Evolutionary conservation across 108 stramenopile species (phyloP), one percentile per base, ranked within the genome.

Genomic region (Skeletonema potamos): DNA sequence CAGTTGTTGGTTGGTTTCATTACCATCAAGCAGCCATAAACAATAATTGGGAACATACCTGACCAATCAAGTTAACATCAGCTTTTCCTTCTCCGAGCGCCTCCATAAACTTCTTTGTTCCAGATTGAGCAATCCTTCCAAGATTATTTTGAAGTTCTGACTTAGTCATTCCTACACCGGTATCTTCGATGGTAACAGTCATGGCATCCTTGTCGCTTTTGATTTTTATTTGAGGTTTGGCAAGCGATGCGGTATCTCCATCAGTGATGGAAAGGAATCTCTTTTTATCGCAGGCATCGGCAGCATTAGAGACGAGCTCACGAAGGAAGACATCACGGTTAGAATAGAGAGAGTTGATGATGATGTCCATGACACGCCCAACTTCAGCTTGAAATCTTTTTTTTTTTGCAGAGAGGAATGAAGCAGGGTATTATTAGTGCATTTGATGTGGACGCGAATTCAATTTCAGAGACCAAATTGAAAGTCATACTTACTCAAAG

Each of bases 211-310:
- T 63, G 76, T 93, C 82, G 68, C 84, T 57, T 43, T 83, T 86
- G 81, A 96, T 92, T 58, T 72, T 70, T 65, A 99, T 97, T 75
- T 86, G 64, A 6, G 89, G 91, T 54, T 62, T 62, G 32, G 48
- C 80, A 37, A 66, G 63, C 7, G 70, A 34, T 26, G 76, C 64
- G 4, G 37, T 29, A 22, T 58, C 54, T 8, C 76, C 62, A 18
- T 77, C 76, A 15, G 89, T 90, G 54, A 96, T 58, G 26, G 85
- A 86, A 18, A 99, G 84, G 87, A 98, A 99, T 12, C 99, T 92
- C 55, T 98, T 95, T 92, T 99, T 99, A 87, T 99, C 99, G 55
- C 97, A 96, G n/a, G 95, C 95, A 82, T 96, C 96, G 72, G 96
- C 93, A 26, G 96, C 93, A 74, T 96, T 96, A 46, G 92, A 93